Conservation (phyloP, 2,329 filamentous ascomycete species). For the Cladosporium velox region DNA sequence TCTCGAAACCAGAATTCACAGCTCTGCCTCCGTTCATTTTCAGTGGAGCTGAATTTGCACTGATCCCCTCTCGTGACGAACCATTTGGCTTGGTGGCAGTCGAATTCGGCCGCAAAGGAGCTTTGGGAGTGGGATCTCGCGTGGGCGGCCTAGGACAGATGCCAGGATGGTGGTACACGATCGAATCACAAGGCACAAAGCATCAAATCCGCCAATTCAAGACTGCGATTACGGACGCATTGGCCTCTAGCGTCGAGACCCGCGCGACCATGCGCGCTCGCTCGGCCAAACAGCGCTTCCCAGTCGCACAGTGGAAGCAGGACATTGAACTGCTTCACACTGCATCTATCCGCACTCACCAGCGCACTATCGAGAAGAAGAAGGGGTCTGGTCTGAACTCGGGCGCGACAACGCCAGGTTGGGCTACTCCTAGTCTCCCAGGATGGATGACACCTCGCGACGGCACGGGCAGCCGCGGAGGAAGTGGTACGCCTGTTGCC, state of each 20-base stretch:
- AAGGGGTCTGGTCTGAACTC: conserved; percentile 1
- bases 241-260: conserved; percentile 58
- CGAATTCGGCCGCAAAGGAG: conserved; percentile 68
- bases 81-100: conserved; percentile 69
- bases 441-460: conserved; percentile 44
- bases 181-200: conserved; percentile 64
- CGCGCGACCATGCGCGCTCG: conserved; percentile 65
- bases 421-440: conserved; percentile 36
- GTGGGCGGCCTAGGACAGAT: conserved; percentile 69
- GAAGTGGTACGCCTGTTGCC: conserved; percentile 36
- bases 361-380: conserved; percentile 42
- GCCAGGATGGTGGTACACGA: conserved; percentile 71
- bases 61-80: conserved; percentile 69
- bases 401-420: conserved; percentile 31
- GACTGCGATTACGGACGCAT: conserved; percentile 60
- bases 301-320: conserved; percentile 67
- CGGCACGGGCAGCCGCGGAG: conserved; percentile 47
- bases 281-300: conserved; percentile 66
- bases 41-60: conserved; percentile 66
- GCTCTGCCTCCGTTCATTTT: conserved; percentile 66
- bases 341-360: conserved; percentile 60
- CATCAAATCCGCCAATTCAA: conserved; percentile 67
- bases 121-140: conserved; percentile 65
- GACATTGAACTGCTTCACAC: conserved; percentile 63
- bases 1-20: conserved; percentile 68